Base-by-base conservation (phyloP, 2,329 filamentous ascomycete species). In the Pseudogymnoascus sp. region DNA sequence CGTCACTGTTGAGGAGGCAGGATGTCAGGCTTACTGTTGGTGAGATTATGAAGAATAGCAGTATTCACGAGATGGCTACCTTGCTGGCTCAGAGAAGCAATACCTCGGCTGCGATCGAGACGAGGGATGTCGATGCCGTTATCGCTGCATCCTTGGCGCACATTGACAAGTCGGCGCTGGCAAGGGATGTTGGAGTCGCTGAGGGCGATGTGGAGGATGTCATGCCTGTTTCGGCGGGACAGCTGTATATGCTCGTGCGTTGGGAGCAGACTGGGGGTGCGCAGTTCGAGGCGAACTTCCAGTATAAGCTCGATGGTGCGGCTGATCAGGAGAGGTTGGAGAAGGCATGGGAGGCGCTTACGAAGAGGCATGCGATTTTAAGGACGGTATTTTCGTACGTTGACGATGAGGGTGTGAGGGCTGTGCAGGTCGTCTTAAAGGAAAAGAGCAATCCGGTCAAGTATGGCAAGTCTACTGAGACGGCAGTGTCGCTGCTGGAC, bases 241-340 rank as follows among this genome's bases (percentile, higher is more conserved):
- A 97, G 72, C 76, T 84, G 0, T 93, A 95, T 73, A 91, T 95
- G 86, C 78, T 97, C 26, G 86, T 84, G 14, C 81, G 85, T 46
- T 96, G 91, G 90, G 82, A 89, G 65, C 86, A 84, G 46, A 85
- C 87, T 0, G 70, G 77, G 1, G 89, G 90, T 0, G 72, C 74
- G 0, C 78, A 90, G 0, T 96, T 96, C 75, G 91, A 88, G 70
- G 85, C 91, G 0, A 82, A 80, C 0, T 96, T 97, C 72, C 76
- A 73, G 4, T 93, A 89, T 71, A 72, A 74, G 0, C 66, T 89
- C 2, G 70, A 73, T 0, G 78, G 78, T 0, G 38, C 72, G 0
- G 61, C 82, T 4, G 71, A 76, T 0, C 64, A 72, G 0, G 70
- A 73, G 0, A 68, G 70, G 0, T 73, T 95, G 0, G 71, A 81